Conservation (phyloP, 176 grass and related monocot species). For the Poa annua region DNA sequence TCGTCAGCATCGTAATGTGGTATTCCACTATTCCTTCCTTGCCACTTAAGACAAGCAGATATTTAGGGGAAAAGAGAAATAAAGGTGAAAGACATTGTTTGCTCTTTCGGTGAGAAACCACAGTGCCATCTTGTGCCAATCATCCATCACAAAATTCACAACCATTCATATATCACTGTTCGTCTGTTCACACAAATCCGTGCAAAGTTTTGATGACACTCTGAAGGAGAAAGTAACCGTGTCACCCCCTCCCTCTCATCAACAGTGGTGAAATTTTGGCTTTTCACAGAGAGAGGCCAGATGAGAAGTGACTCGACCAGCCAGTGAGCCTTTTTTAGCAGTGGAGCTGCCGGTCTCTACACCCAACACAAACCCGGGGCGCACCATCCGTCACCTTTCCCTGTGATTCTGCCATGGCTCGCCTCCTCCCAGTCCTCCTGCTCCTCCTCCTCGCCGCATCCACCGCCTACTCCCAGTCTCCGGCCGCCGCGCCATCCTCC, state of each 20-base stretch:
- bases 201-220: background rate
- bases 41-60: background rate
- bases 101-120: background rate
- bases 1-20: too few relatives aligned
- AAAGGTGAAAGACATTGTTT: background rate
- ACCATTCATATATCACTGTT: too few relatives aligned
- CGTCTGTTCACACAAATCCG: too few relatives aligned
- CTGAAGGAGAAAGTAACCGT: background rate
- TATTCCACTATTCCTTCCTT: background rate
- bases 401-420: conserved; percentile 32
- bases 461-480: conserved; percentile 32
- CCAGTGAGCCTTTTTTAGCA: background rate
- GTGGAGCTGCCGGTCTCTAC: background rate
- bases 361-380: background rate
- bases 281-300: background rate
- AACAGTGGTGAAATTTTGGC: background rate
- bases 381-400: background rate
- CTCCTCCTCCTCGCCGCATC: conserved; percentile 34
- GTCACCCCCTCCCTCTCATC: background rate
- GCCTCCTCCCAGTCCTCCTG: conserved; percentile 11
- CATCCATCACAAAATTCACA: background rate
- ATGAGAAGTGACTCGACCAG: background rate
- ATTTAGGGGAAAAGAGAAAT: too few relatives aligned
- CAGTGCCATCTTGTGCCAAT: background rate
- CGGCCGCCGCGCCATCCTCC: conserved; percentile 40